These are phyloP conservation scores for Didymella pinodella DNA, from an alignment of 2,329 filamentous ascomycete genomes.

Conservation along the genomic window DNA sequence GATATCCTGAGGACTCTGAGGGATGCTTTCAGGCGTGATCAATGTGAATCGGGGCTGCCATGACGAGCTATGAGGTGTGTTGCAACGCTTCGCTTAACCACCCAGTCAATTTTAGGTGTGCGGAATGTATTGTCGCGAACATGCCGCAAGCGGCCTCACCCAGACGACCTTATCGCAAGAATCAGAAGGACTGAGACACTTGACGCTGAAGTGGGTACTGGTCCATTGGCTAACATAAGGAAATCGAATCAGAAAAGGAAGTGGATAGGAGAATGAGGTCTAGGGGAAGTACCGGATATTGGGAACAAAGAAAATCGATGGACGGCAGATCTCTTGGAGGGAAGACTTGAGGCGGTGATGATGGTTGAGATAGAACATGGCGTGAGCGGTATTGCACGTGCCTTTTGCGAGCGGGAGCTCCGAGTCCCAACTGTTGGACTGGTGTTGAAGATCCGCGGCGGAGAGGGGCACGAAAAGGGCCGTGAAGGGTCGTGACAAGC, in stretches of 20 bases:
- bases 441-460: neutral
- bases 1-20: neutral
- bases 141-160: conserved; percentile 40
- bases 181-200: conserved; percentile 16
- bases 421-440: conserved; percentile 10
- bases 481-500: conserved; percentile 6
- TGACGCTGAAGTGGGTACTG: conserved; percentile 5
- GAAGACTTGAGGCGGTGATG: conserved; percentile 10
- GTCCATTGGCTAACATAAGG: conserved; percentile 13
- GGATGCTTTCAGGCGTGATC: conserved; percentile 2
- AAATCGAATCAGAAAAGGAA: conserved; percentile 6
- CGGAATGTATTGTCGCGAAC: conserved; percentile 27
- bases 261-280: conserved; percentile 23
- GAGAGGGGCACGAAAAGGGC: conserved; percentile 4
- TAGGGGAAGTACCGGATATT: conserved; percentile 21
- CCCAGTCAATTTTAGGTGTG: conserved; percentile 18
- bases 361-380: conserved; percentile 6
- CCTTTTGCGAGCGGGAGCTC: conserved; percentile 20
- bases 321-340: neutral
- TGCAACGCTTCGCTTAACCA: conserved; percentile 20
- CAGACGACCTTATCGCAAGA: conserved; percentile 24
- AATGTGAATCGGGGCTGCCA: conserved; percentile 1
- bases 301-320: conserved; percentile 17
- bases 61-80: conserved; percentile 15
- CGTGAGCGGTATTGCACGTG: conserved; percentile 16